phyloP scores from a whole-genome alignment of 495 filamentous ascomycete genomes.

The Cudoniella acicularis region DNA sequence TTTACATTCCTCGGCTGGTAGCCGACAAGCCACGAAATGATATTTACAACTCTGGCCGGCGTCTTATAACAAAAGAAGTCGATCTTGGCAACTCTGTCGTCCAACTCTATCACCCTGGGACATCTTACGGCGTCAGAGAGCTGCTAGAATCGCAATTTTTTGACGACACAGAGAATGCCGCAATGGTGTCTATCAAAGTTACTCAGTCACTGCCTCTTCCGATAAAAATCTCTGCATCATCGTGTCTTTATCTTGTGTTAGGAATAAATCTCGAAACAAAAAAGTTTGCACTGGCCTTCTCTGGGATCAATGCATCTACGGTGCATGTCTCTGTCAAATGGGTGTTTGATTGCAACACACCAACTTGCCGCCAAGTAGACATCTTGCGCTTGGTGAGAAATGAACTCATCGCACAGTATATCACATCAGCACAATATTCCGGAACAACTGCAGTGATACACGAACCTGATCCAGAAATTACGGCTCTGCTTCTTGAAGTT shows the following conservation, averaged over 20 bases:
- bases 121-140: background rate
- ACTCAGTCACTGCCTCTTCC: background rate
- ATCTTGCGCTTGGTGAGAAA: background rate
- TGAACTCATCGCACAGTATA: background rate
- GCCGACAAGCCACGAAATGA: background rate
- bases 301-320: background rate
- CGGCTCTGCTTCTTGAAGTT: background rate
- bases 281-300: background rate
- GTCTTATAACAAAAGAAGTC: background rate
- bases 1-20: background rate
- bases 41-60: slow-evolving; percentile 2
- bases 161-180: background rate
- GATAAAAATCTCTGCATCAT: background rate
- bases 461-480: background rate
- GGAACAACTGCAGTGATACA: background rate
- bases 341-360: background rate
- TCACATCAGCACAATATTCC: background rate
- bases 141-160: background rate
- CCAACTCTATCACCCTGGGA: background rate
- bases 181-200: background rate
- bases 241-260: background rate
- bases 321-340: background rate
- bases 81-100: background rate
- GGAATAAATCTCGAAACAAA: background rate
- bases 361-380: background rate